Conservation (phyloP, 2,329 filamentous ascomycete genomes). For the Metarhizium guizhouense region DNA sequence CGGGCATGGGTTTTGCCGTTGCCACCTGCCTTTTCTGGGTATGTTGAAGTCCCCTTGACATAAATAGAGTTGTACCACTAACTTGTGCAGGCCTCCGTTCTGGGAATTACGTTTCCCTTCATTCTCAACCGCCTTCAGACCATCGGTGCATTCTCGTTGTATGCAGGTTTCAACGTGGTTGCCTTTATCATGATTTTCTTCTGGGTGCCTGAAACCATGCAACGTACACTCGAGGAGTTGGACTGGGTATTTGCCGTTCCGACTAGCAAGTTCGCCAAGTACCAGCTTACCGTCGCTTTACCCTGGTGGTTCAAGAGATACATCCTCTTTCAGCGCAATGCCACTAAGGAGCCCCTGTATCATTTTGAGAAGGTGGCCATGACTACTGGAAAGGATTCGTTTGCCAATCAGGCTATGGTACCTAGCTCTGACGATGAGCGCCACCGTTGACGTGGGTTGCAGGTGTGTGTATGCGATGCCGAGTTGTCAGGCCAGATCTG, state of each 20-base stretch:
- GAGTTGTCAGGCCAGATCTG: too few species aligned
- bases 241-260: constrained; percentile 42
- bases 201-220: constrained; percentile 44
- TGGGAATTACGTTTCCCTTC: constrained; percentile 43
- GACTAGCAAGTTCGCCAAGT: constrained; percentile 30
- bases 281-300: constrained; percentile 24
- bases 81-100: constrained; percentile 27
- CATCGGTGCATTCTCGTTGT: constrained; percentile 36
- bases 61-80: not conserved
- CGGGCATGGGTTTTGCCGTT: constrained; percentile 56
- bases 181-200: constrained; percentile 47
- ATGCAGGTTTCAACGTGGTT: constrained; percentile 46
- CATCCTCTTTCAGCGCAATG: constrained; percentile 22
- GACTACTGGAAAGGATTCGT: not conserved
- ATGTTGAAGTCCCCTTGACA: not conserved
- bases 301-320: constrained; percentile 25
- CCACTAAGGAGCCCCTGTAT: constrained; percentile 26
- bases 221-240: constrained; percentile 39
- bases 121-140: constrained; percentile 28
- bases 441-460: not conserved
- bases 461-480: not conserved
- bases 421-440: constrained; percentile 1
- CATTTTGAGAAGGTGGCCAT: constrained; percentile 21
- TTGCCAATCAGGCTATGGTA: not conserved
- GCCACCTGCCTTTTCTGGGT: constrained; percentile 48